phyloP scores from a whole-genome alignment of 192 early-diverging fungal genomes.

The Hyaloraphidium curvatum region DNA sequence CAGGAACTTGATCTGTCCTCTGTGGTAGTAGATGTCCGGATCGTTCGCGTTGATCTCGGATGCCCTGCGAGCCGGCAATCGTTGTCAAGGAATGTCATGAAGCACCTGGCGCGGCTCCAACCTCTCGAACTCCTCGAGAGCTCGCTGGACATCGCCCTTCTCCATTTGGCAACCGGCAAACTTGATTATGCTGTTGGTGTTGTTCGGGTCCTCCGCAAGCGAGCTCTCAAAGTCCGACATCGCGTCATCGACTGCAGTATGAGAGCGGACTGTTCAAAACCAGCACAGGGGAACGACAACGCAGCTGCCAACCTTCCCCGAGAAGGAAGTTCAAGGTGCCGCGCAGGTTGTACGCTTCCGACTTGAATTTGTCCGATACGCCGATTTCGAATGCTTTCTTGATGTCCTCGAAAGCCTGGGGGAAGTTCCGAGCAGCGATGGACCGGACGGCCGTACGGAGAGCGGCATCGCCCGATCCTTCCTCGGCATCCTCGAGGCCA shows the following conservation, averaged over 20 bases:
- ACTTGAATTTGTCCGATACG: no score
- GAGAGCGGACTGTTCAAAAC: no score
- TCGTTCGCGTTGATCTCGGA: constrained; percentile 43
- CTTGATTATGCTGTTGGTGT: constrained; percentile 1
- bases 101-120: neutral
- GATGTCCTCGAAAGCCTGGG: constrained; percentile 34
- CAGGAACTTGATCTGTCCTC: constrained; percentile 62
- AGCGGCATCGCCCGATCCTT: constrained; percentile 22
- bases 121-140: constrained; percentile 47
- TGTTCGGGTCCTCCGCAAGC: neutral
- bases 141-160: constrained; percentile 23
- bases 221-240: constrained; percentile 7
- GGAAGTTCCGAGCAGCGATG: constrained; percentile 31
- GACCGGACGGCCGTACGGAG: constrained; percentile 33
- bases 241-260: no score
- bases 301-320: constrained; percentile 32
- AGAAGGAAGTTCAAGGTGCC: constrained; percentile 78
- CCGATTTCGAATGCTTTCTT: no score
- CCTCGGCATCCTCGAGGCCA: no score
- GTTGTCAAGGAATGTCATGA: neutral
- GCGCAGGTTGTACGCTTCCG: constrained; percentile 63
- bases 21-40: constrained; percentile 84
- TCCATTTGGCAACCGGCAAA: constrained; percentile 1
- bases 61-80: constrained; percentile 12
- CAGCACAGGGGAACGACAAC: constrained; percentile 3